Percentiles rank a stretch among this genome's conserved stretches.
phyloP scores from a whole-genome alignment of 805 yeast genomes.

The Teunomyces panamensis region DNA sequence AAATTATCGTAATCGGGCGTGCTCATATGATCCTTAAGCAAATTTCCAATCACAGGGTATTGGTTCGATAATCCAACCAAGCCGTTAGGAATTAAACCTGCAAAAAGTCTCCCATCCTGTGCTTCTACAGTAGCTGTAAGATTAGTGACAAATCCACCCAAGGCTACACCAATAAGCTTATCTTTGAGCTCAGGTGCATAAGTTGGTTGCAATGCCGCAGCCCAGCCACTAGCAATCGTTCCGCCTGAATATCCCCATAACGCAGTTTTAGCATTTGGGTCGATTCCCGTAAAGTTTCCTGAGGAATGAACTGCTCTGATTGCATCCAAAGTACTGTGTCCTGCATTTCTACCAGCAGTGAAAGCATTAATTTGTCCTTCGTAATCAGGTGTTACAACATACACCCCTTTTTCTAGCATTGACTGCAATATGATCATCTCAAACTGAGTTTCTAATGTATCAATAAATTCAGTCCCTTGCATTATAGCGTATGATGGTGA shows the following conservation, averaged over 20 bases:
- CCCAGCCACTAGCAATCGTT: conserved; percentile 38
- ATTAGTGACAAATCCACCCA: conserved; percentile 37
- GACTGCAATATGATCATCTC: conserved; percentile 14
- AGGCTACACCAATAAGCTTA: conserved; percentile 28
- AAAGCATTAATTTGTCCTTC: conserved; percentile 33
- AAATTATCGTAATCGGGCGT: background rate
- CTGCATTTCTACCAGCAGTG: conserved; percentile 32
- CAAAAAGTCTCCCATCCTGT: conserved; percentile 22
- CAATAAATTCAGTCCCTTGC: conserved; percentile 9
- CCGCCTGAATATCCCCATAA: conserved; percentile 42
- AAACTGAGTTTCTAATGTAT: conserved; percentile 14
- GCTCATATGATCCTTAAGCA: background rate
- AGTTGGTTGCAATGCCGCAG: conserved; percentile 31
- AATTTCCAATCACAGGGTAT: conserved; percentile 18
- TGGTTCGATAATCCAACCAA: conserved; percentile 29
- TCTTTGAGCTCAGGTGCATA: conserved; percentile 33
- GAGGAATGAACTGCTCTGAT: conserved; percentile 25
- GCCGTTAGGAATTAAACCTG: conserved; percentile 31
- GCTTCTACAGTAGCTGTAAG: conserved; percentile 24
- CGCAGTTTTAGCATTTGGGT: conserved; percentile 15
- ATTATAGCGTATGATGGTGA: conserved; percentile 20
- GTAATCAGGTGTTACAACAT: conserved; percentile 33
- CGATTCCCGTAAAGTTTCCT: conserved; percentile 16
- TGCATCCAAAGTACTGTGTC: conserved; percentile 28
- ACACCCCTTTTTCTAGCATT: conserved; percentile 26